Evolutionary conservation across 2,329 filamentous ascomycete species (phyloP).

Genomic region (Sporothrix variecibatus): DNA sequence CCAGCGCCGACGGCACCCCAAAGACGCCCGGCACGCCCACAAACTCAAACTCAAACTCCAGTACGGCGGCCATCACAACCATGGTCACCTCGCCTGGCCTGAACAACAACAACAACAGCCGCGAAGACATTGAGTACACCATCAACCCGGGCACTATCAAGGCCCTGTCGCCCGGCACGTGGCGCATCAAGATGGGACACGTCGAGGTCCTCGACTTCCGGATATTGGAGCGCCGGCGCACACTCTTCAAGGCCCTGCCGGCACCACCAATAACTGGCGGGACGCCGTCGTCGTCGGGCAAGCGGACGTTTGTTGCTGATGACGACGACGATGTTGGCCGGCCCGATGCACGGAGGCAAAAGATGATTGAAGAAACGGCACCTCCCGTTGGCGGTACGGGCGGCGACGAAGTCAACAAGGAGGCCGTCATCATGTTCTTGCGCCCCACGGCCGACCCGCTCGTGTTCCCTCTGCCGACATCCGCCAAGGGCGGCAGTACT

Average conservation of each 20-base stretch:
- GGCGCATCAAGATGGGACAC: conserved; percentile 55
- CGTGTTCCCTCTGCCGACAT: conserved; percentile 54
- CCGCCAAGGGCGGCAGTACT: conserved; percentile 43
- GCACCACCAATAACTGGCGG: conserved; percentile 30
- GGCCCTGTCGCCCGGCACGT: conserved; percentile 56
- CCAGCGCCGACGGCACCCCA: conserved; percentile 34
- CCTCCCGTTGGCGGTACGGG: conserved; percentile 31
- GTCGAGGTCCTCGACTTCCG: conserved; percentile 59
- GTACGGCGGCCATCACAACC: not conserved
- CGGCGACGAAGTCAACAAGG: conserved; percentile 40
- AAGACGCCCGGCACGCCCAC: conserved; percentile 13
- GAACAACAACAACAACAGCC: too few species aligned
- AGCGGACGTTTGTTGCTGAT: conserved; percentile 52
- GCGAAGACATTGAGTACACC: conserved; percentile 35
- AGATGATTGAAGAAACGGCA: conserved; percentile 33
- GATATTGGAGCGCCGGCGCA: conserved; percentile 52
- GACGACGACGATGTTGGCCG: conserved; percentile 42
- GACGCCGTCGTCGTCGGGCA: conserved; percentile 50
- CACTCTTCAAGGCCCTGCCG: conserved; percentile 37
- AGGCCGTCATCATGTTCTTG: conserved; percentile 59
- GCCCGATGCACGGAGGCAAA: conserved; percentile 40
- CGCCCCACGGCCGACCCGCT: conserved; percentile 52
- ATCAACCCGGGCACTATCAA: conserved; percentile 48
- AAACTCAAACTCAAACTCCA: not conserved
- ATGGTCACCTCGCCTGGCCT: not conserved